A percentile compares a stretch with the other conserved stretches of the same genome.
Conservation (phyloP, 768 basidiomycete species). For the Daedalea quercina region DNA sequence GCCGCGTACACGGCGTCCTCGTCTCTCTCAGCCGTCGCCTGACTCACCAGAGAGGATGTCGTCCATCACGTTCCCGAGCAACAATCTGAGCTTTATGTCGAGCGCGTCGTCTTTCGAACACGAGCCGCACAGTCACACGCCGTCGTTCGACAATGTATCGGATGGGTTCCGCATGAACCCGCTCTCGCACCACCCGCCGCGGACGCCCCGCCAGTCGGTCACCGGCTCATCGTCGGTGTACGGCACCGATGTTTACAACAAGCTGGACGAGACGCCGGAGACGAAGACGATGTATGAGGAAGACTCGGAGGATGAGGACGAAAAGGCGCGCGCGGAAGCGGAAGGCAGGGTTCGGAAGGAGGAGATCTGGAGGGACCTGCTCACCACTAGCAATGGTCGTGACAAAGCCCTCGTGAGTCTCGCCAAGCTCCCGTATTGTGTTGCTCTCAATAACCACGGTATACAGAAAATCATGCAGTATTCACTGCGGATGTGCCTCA, state of each 20-base stretch:
- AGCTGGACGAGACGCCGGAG: constrained; percentile 28
- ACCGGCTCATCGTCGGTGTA: constrained; percentile 30
- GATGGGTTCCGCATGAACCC: constrained; percentile 74
- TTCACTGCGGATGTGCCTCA: constrained; percentile 64
- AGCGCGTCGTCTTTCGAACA: constrained; percentile 36
- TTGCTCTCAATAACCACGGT: background rate
- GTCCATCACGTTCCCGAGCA: constrained; percentile 55
- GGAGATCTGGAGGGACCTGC: constrained; percentile 77
- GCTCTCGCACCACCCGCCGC: constrained; percentile 69
- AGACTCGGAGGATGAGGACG: constrained; percentile 24
- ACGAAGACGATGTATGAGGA: constrained; percentile 19
- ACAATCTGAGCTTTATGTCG: constrained; percentile 30
- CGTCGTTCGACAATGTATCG: constrained; percentile 44
- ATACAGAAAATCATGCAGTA: constrained; percentile 84
- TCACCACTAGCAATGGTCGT: constrained; percentile 70
- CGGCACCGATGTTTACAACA: constrained; percentile 37
- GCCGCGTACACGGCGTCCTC: background rate
- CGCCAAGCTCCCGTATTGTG: background rate
- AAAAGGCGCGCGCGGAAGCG: constrained; percentile 27
- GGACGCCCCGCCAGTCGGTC: constrained; percentile 61
- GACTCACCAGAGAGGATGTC: constrained; percentile 43
- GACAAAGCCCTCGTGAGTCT: constrained; percentile 79
- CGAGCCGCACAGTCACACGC: constrained; percentile 41
- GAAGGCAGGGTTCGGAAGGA: constrained; percentile 46
- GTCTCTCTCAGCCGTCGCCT: constrained; percentile 6